Evolutionary conservation across 116 monocot genomes (phyloP).

Genomic region (Trichopus zeylanicus): DNA sequence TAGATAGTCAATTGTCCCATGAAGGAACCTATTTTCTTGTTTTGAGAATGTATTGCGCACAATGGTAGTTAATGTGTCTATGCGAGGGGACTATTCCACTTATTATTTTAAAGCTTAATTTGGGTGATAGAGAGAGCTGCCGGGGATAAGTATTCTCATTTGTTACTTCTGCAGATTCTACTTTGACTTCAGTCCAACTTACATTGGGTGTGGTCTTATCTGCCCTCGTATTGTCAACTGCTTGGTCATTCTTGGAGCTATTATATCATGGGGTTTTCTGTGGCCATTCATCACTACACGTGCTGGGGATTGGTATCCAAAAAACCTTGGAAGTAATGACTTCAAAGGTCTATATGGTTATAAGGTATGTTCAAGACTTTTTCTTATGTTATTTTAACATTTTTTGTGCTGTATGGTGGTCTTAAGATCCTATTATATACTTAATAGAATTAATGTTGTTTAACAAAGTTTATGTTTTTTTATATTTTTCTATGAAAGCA

Average conservation of each 20-base stretch:
- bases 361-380: conserved; percentile 42
- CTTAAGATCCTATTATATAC: too few species aligned
- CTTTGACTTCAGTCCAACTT: conserved; percentile 98
- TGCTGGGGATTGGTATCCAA: conserved; percentile 93
- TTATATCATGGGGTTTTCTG: conserved; percentile 96
- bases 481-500: too few species aligned
- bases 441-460: not conserved
- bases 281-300: conserved; percentile 79
- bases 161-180: conserved; percentile 55
- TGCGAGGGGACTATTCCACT: too few species aligned
- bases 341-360: conserved; percentile 98
- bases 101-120: too few species aligned
- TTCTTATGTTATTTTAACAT: not conserved
- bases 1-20: too few species aligned
- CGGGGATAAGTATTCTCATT: not conserved
- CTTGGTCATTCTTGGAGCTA: conserved; percentile 85
- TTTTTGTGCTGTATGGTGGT: not conserved
- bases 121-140: too few species aligned
- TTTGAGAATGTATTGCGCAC: too few species aligned
- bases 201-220: conserved; percentile 91
- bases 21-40: too few species aligned
- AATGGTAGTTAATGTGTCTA: too few species aligned
- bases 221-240: conserved; percentile 97
- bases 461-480: too few species aligned
- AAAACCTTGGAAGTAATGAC: conserved; percentile 66